These are phyloP conservation scores for Penicillium ochrochloron DNA, from an alignment of 495 filamentous ascomycete genomes.

Conservation along the genomic window DNA sequence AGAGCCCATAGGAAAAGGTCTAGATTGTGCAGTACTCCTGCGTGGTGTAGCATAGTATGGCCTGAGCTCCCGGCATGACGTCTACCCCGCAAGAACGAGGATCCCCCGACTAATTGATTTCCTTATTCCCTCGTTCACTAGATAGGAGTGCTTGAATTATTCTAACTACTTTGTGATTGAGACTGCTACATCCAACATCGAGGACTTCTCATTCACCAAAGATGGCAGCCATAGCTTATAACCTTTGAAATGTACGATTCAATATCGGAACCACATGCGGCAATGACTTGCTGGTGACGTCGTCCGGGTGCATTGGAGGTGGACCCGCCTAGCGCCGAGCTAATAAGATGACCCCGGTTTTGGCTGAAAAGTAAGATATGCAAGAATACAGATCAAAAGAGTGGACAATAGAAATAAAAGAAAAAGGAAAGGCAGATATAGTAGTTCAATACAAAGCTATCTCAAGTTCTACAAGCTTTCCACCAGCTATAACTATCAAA, in stretches of 20 bases:
- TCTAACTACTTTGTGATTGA: not conserved
- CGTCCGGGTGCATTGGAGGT: slow-evolving; percentile 15
- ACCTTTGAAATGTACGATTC: slow-evolving; percentile 8
- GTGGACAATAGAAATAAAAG: not conserved
- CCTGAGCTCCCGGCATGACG: slow-evolving; percentile 11
- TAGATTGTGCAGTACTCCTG: not conserved
- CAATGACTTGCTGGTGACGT: slow-evolving; percentile 41
- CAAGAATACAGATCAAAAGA: not conserved
- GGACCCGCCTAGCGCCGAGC: slow-evolving; percentile 16
- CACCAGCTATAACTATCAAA: not conserved
- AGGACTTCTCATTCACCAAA: not conserved
- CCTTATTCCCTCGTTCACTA: not conserved
- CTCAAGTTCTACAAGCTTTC: not conserved
- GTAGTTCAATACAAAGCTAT: not conserved
- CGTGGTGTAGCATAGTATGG: not conserved
- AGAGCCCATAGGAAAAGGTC: not conserved
- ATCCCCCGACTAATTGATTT: not conserved
- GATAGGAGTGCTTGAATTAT: not conserved
- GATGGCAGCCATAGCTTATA: slow-evolving; percentile 13
- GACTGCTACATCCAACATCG: not conserved
- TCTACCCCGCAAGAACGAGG: slow-evolving; percentile 19
- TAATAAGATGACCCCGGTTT: slow-evolving; percentile 4
- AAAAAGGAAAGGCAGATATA: not conserved
- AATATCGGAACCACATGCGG: not conserved
- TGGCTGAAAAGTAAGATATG: not conserved